A percentile compares a stretch with the other conserved stretches of the same genome.
Evolutionary conservation across 164 flowering plant species (phyloP).

Genomic region (Tetrastigma voinierianum): DNA sequence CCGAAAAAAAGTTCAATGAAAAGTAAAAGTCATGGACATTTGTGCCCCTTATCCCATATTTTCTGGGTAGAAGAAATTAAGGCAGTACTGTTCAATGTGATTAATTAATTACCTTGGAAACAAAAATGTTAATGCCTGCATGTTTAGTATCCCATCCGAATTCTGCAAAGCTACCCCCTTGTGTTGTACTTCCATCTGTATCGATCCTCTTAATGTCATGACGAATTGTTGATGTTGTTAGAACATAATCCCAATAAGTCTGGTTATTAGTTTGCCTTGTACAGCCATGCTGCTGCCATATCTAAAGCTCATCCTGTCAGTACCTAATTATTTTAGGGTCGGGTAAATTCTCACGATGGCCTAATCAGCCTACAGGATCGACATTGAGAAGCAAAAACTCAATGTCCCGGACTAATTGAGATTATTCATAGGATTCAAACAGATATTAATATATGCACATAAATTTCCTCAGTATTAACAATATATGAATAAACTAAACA

Average conservation of each 20-base stretch:
- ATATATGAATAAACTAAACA: too few relatives aligned
- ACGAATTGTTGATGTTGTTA: slow-evolving; percentile 19
- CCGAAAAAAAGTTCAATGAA: background rate
- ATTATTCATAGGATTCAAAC: too few relatives aligned
- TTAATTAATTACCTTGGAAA: slow-evolving; percentile 35
- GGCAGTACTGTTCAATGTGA: background rate
- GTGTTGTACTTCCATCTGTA: background rate
- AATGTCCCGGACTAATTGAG: too few relatives aligned
- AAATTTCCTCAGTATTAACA: too few relatives aligned
- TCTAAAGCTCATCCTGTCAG: slow-evolving; percentile 48
- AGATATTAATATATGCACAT: background rate
- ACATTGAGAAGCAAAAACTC: too few relatives aligned
- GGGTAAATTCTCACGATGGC: too few relatives aligned
- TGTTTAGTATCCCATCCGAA: slow-evolving; percentile 59
- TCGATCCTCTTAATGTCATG: background rate
- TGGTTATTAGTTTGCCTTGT: slow-evolving; percentile 29
- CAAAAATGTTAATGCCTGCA: slow-evolving; percentile 46
- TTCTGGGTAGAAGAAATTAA: background rate
- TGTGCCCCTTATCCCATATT: background rate
- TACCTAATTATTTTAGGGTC: too few relatives aligned
- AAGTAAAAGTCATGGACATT: background rate
- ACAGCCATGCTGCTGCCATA: slow-evolving; percentile 62
- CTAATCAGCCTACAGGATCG: too few relatives aligned
- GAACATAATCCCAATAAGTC: slow-evolving; percentile 32
- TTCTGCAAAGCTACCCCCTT: slow-evolving; percentile 31